A percentile compares a stretch with the other conserved stretches of the same genome.
phyloP scores from a whole-genome alignment of 208 protist species.

The Leishmania martiniquensis region DNA sequence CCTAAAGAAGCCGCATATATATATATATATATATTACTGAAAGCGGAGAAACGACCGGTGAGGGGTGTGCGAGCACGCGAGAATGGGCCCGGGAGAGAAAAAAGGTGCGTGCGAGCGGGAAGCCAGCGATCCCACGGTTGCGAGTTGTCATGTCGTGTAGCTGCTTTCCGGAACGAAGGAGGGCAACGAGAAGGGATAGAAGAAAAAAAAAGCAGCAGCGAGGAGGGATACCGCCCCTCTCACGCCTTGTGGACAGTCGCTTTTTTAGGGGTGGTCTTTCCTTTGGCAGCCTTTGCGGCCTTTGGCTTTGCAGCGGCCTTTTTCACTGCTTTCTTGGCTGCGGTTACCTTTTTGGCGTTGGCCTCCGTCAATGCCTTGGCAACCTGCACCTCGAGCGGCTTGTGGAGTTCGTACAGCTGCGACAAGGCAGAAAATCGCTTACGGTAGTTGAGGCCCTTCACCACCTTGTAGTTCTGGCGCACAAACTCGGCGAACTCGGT shows the following conservation, averaged over 20 bases:
- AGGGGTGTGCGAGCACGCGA: not conserved
- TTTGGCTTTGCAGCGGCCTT: constrained; percentile 24
- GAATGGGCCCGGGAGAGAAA: not conserved
- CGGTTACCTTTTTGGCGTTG: constrained; percentile 29
- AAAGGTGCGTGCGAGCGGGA: not conserved
- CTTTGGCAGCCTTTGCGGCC: constrained; percentile 5
- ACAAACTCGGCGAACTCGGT: constrained; percentile 77
- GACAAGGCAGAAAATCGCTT: constrained; percentile 78
- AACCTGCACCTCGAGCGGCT: constrained; percentile 61
- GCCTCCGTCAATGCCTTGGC: constrained; percentile 55
- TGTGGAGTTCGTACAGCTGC: constrained; percentile 79
- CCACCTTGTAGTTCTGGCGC: constrained; percentile 73
- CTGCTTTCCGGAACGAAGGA: not conserved
- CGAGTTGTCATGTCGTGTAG: not conserved
- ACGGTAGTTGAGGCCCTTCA: constrained; percentile 64
- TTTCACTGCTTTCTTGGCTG: constrained; percentile 35
- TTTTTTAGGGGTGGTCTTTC: not conserved
- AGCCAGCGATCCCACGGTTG: not conserved
- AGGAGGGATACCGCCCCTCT: too few relatives aligned
- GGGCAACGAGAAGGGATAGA: not conserved
- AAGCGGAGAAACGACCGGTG: not conserved
- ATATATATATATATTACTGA: not conserved
- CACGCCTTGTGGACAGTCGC: not conserved
- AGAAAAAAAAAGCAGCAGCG: not conserved
- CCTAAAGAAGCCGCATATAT: not conserved